phyloP scores from a whole-genome alignment of 805 yeast genomes.

The Schwanniomyces pseudopolymorphus region DNA sequence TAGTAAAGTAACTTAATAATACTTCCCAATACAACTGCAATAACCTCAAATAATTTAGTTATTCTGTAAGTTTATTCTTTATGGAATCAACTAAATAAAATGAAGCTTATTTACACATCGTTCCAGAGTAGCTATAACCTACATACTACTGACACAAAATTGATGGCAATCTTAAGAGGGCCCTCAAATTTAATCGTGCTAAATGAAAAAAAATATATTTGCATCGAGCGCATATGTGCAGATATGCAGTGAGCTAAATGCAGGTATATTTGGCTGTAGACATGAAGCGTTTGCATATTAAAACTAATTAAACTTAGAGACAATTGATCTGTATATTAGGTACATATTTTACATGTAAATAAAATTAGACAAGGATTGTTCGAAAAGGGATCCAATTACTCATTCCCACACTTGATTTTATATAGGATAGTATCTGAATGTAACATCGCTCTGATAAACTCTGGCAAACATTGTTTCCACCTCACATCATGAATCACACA shows the following conservation, averaged over 20 bases:
- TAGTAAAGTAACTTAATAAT: background rate
- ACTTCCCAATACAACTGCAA: background rate
- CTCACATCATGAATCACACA: too few species aligned
- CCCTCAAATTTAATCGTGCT: background rate
- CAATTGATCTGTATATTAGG: background rate
- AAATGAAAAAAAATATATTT: background rate
- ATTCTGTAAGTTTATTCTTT: background rate
- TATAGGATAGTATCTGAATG: too few species aligned
- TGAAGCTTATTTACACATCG: background rate
- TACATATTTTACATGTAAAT: background rate
- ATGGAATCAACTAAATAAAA: background rate
- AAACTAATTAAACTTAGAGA: background rate
- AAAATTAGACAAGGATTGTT: background rate
- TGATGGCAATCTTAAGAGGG: background rate
- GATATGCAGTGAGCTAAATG: background rate
- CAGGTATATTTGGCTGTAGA: background rate
- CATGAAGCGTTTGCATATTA: background rate
- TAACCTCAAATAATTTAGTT: background rate
- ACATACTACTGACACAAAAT: background rate
- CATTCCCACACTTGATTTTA: too few species aligned
- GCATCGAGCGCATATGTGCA: background rate
- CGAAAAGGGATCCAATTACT: too few species aligned
- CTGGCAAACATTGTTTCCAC: too few species aligned
- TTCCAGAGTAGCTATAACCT: background rate
- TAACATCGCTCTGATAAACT: too few species aligned